Conservation (phyloP, 1,284 basidiomycete species). For the Leccinum subrobustum region DNA sequence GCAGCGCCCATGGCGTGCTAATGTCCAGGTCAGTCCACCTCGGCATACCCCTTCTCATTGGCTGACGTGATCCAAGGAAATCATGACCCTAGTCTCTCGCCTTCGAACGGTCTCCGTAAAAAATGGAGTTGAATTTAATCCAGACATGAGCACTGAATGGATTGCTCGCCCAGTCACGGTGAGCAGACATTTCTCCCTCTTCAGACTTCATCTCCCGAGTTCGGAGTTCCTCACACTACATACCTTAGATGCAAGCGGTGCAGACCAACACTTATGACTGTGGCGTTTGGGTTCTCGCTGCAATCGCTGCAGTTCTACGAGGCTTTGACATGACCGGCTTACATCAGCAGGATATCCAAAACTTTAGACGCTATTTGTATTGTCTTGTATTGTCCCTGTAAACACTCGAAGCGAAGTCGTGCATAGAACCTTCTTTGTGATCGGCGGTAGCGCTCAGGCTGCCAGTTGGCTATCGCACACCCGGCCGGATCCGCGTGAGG, state of each 20-base stretch:
- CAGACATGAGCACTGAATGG: neutral
- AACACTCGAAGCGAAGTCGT: no score
- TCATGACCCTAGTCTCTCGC: neutral
- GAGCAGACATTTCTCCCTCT: neutral
- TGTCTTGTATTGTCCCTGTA: neutral
- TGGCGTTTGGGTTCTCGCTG: slow-evolving; percentile 22
- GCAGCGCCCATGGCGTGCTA: slow-evolving; percentile 2
- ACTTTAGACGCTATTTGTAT: slow-evolving; percentile 4
- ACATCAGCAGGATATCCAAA: slow-evolving; percentile 5
- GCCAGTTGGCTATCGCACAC: no score
- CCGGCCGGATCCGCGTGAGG: no score
- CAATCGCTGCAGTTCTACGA: slow-evolving; percentile 11
- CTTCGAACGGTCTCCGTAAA: neutral
- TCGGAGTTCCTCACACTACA: neutral
- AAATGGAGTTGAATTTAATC: no score
- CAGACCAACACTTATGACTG: slow-evolving; percentile 22
- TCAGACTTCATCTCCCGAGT: neutral
- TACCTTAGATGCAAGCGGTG: no score
- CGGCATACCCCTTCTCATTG: neutral
- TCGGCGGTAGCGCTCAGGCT: no score
- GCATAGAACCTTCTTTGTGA: no score
- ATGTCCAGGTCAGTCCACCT: slow-evolving; percentile 1
- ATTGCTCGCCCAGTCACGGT: neutral
- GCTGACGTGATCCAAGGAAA: neutral
- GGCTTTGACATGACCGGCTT: slow-evolving; percentile 14